Base-by-base conservation (phyloP, 2,329 filamentous ascomycete species). In the Colletotrichum coccodes region DNA sequence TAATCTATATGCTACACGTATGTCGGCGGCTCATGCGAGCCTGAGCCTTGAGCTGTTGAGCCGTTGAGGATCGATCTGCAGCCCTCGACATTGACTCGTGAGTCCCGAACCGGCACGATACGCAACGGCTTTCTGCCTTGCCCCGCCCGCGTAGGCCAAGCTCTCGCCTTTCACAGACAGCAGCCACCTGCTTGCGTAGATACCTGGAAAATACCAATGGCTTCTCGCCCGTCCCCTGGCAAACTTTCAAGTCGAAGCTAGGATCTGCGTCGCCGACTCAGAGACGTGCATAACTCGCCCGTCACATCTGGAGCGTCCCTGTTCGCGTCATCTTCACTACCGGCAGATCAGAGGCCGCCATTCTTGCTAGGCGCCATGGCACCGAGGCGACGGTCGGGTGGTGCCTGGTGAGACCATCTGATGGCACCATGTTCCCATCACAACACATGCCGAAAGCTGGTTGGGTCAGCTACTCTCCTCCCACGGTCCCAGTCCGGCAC, bases 11-110 rank as follows among this genome's bases (percentile, higher is more conserved):
- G 65, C 54, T 60, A 60, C 65, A 26, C 44, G 32, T 34, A 54
- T 42, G 54, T 54, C 65, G 65, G 65, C 54, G 60, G 38, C 30
- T 21, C 65, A 68, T 46, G 61, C 65, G 61, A 68, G 52, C 38
- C 57, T 50, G 18, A 40, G n/a, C 54, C 8, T 18, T 18, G 12
- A 38, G n/a, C 38, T 32, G 50, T 47, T 62, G 32, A 36, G 40
- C 59, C 44, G 47, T 54, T 46, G 40, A 44, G 57, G 12, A 26
- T 21, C 34, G 21, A 40, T 23, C 61, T 52, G 28, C 54, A n/a
- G 46, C 14, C 36, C 26, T 18, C 21, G 11, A 30, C 32, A 18
- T n/a, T 40, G 26, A 21, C 21, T 21, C 28, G 42, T 14, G 6
- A 26, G 38, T 23, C 38, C 46, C 28, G 52, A 56, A 56, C 34